Evolutionary conservation across 106 monocot species (phyloP), one percentile per base, ranked within the genome.

Genomic region (Amphibolis antarctica): DNA sequence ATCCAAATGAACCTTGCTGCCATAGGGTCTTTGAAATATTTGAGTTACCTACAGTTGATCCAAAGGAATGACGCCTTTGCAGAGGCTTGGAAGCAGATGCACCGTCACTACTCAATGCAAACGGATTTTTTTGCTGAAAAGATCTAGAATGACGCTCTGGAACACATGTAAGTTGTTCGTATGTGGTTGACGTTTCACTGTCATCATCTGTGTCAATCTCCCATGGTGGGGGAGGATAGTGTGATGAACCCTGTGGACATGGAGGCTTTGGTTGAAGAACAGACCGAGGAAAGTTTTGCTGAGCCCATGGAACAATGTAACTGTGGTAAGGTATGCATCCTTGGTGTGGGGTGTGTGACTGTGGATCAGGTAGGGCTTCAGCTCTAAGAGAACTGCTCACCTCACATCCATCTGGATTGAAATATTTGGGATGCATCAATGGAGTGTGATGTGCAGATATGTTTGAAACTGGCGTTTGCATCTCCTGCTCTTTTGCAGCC

Each of bases 401-500:
- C 14, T 78, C 76, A 56, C 64, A 67, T 31, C 59, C 66, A 44
- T 36, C 67, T 19, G 68, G 69, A 44, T 23, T 49, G 63, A 77
- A 59, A n/a, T 48, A 27, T 50, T 72, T 9, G 18, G 76, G 62
- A 46, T 73, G 76, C 1, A 79, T 60, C 9, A 59, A 28, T 13
- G 88, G 76, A 26, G 83, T 79, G 6, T 25, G 80, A 64, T 80
- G 72, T 28, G 83, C 73, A 23, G 85, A 80, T 23, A 69, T 59
- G 42, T 80, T 73, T 14, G 80, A 52, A 12, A 80, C 42, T 28
- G 83, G 46, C 13, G 83, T 76, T 52, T 77, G 77, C 42, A 82
- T 79, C 46, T 81, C 85, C 63, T 85, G 83, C 65, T 88, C 81
- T 62, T 70, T 75, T 3, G 63, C 55, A n/a, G 75, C 21, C 28